Percentiles rank a stretch among this genome's conserved stretches.
These are phyloP conservation scores for Shiraia sp. DNA, from an alignment of 2,329 filamentous ascomycete species.

Conservation along the genomic window DNA sequence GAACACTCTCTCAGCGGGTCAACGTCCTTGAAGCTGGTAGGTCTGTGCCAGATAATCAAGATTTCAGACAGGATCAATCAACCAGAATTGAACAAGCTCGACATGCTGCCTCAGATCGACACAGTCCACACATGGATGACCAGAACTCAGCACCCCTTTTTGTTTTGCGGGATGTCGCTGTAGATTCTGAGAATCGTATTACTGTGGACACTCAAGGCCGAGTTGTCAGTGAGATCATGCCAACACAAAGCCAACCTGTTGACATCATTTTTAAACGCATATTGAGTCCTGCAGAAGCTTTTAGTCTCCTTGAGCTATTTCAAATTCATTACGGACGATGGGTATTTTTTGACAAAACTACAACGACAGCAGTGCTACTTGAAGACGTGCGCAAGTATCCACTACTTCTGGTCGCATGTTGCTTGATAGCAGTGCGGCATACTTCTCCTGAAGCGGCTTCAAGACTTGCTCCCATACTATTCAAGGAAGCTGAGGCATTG, in stretches of 20 bases:
- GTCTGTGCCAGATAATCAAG: not conserved
- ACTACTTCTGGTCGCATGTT: constrained; percentile 46
- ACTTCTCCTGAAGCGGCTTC: constrained; percentile 45
- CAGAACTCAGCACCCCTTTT: constrained; percentile 17
- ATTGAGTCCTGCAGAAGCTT: constrained; percentile 21
- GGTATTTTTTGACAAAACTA: constrained; percentile 42
- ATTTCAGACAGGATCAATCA: not conserved
- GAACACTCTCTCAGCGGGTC: constrained; percentile 12
- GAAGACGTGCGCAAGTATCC: constrained; percentile 43
- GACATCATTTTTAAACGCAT: constrained; percentile 33
- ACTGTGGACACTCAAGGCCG: not conserved
- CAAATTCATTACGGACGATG: constrained; percentile 50
- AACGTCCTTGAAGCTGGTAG: constrained; percentile 15
- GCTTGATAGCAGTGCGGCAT: constrained; percentile 49
- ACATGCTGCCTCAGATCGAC: not conserved
- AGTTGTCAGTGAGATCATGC: constrained; percentile 8
- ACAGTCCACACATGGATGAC: constrained; percentile 1
- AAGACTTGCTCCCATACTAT: constrained; percentile 43
- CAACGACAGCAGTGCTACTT: constrained; percentile 32
- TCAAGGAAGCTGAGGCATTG: constrained; percentile 40
- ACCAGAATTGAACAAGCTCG: not conserved
- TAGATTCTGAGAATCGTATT: constrained; percentile 8
- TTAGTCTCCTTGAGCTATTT: constrained; percentile 36
- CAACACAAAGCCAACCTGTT: constrained; percentile 12
- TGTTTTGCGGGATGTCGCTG: constrained; percentile 21